These are phyloP conservation scores for Aegilops longissima DNA, from an alignment of 176 grass and related monocot genomes.

Conservation along the genomic window DNA sequence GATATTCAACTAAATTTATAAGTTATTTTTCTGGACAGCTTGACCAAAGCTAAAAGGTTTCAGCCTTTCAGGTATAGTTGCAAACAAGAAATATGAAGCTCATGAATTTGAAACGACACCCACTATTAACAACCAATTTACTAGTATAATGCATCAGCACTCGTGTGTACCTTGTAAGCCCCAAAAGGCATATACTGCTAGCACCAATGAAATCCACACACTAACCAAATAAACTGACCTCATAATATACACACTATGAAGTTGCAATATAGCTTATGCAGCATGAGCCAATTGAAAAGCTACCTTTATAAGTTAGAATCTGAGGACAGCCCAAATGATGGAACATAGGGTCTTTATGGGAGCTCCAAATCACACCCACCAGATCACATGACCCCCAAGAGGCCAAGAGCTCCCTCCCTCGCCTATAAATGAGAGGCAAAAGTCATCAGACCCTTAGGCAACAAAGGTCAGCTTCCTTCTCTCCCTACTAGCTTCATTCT, in stretches of 20 bases:
- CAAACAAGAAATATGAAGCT: background rate
- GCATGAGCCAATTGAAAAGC: conserved; percentile 40
- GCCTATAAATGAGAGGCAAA: conserved; percentile 80
- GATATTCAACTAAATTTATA: background rate
- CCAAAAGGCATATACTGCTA: conserved; percentile 21
- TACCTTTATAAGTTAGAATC: conserved; percentile 44
- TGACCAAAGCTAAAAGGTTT: background rate
- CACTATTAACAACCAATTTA: background rate
- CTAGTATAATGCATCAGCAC: background rate
- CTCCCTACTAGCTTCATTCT: conserved; percentile 28
- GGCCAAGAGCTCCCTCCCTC: conserved; percentile 27
- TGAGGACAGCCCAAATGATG: conserved; percentile 35
- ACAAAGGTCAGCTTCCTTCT: conserved; percentile 31
- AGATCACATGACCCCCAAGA: conserved; percentile 41
- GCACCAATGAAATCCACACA: background rate
- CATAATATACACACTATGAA: conserved; percentile 35
- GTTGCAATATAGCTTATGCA: conserved; percentile 39
- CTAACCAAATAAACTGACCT: conserved; percentile 1
- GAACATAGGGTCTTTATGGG: conserved; percentile 37
- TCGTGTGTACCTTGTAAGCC: conserved; percentile 12
- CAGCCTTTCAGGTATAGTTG: background rate
- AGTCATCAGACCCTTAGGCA: conserved; percentile 59
- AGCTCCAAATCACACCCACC: conserved; percentile 43
- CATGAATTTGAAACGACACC: background rate
- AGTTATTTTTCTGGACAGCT: background rate